Base-by-base conservation (phyloP, 768 basidiomycete species). In the Lactarius akahatsu region DNA sequence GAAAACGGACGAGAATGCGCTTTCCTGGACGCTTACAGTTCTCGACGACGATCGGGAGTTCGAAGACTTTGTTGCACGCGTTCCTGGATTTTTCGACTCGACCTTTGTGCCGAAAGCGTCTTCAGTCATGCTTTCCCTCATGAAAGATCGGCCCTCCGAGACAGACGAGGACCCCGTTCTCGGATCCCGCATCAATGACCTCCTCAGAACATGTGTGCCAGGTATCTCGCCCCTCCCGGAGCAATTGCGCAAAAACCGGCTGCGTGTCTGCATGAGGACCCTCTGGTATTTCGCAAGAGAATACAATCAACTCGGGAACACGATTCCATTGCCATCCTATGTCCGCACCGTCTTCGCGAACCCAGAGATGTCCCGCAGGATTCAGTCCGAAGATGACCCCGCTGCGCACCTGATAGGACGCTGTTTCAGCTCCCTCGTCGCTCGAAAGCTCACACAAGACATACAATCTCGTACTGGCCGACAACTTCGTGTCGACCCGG, bases 21-120 rank as follows among this genome's bases (percentile, higher is more conserved):
- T 64, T 30, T 7, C 47, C 45, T 64, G 63, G 63, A 64, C 57
- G 7, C 63, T 64, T 38, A 64, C 63, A 2, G 20, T 23, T 18
- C 63, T 64, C 18, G 63, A 59, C 3, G 57, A 36, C 10, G 63
- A 64, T 5, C 28, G 47, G 11, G 63, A 59, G 26, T 38, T 64
- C 23, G 57, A 64, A 59, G 47, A 64, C 26, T 64, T 64, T 32
- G 57, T 52, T 0, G 57, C 57, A 40, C 63, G 47, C 11, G 50
- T 64, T 0, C 63, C 63, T 1, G 57, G 63, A 2, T 64, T 59
- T n/a, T 59, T 64, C 3, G 57, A 64, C 2, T 64, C 63, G 0
- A 5, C 16, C 20, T 6, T 20, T 2, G 23, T 38, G 36, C n/a
- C 57, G 1, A 36, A 64, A 20, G 45, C 57, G 3, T 9, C 57